These are phyloP conservation scores for Sphagnum magellanicum DNA, from an alignment of 228 moss, liverwort and hornwort genomes.

Conservation along the genomic window DNA sequence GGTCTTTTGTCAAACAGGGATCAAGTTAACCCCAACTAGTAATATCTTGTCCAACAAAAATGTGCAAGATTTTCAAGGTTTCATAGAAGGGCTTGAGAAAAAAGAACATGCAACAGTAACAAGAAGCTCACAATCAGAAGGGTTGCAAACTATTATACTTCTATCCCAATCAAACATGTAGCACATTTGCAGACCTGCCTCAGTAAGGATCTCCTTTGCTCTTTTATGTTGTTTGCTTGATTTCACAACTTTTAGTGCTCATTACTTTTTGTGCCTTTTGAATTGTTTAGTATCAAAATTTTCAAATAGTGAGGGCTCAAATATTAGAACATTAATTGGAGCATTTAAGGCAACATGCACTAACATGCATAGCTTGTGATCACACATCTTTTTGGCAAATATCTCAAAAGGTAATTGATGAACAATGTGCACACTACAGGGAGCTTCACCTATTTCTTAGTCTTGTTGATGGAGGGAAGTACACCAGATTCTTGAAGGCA, in stretches of 20 bases:
- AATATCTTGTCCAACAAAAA: slow-evolving; percentile 32
- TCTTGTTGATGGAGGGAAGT: slow-evolving; percentile 46
- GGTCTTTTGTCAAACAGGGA: slow-evolving; percentile 57
- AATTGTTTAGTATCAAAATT: too few species aligned
- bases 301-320: too few species aligned
- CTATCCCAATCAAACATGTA: slow-evolving; percentile 58
- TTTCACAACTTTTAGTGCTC: too few species aligned
- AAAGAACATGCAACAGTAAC: slow-evolving; percentile 37
- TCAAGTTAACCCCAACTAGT: slow-evolving; percentile 36
- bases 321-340: too few species aligned
- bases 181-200: slow-evolving; percentile 50
- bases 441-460: slow-evolving; percentile 58
- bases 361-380: neutral
- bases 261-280: neutral
- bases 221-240: too few species aligned
- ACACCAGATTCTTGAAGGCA: slow-evolving; percentile 51
- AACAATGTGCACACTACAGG: slow-evolving; percentile 22
- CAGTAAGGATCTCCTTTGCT: neutral
- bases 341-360: too few species aligned
- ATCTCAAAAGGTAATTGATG: slow-evolving; percentile 57
- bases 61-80: slow-evolving; percentile 44
- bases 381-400: slow-evolving; percentile 52
- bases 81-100: slow-evolving; percentile 52
- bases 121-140: slow-evolving; percentile 19
- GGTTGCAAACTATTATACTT: slow-evolving; percentile 27